Base-by-base conservation (phyloP, 139 green algal species). In the Picochlorum sp. region DNA sequence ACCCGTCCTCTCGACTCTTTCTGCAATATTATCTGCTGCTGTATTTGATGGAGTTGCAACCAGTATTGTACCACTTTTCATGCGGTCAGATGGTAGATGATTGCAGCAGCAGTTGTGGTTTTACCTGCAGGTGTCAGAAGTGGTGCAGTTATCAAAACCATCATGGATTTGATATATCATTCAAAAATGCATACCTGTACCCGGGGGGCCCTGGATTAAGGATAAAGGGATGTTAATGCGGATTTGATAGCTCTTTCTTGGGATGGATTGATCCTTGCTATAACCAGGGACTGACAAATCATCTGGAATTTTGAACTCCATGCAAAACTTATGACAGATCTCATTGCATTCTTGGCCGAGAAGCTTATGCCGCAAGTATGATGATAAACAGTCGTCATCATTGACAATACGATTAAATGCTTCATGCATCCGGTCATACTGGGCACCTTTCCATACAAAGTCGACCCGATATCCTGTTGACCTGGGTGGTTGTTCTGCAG, bases 1-100 rank as follows among this genome's bases (percentile, higher is more conserved):
- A 13, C 93, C 93, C 3, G 92, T 95, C 5, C 71, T 59, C 3
- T 74, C 73, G 34, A 97, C 91, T 76, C 96, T 95, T 71, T 97
- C 85, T 8, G 93, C 84, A 62, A 98, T 85, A 59, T 98, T 93
- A 77, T 98, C 93, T 24, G 98, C 93, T 1, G 91, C 93, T 11
- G 98, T 89, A 70, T 98, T 98, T 68, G 81, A 93, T 34, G 93
- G 93, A 1, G 93, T 93, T 34, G 79, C 82, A 68, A 98, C 90
- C 56, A 98, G 78, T 61, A 98, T 86, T 80, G 85, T 79, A 57
- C 78, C 73, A 90, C 80, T 16, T 87, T 83, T 61, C 81, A 69
- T 10, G 64, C 77, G 5, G 0, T 15, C 57, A 98, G 79, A 69
- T 97, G 89, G 73, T 95, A 98, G 41, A 97, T 90, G 20, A 98